Conservation (phyloP, 306 rosid species). For the Vicia villosa region DNA sequence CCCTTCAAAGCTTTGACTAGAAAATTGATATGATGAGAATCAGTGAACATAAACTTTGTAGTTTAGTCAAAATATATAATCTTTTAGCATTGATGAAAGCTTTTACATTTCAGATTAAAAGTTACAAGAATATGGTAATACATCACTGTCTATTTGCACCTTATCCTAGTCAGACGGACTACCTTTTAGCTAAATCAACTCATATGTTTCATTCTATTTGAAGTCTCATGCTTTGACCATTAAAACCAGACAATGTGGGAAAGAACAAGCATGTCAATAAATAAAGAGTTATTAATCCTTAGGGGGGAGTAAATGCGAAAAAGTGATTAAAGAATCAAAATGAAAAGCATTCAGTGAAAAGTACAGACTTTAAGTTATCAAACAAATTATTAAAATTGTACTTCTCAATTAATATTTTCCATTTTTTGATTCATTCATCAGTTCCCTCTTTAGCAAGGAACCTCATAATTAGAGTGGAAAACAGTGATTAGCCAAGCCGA, state of each 20-base stretch:
- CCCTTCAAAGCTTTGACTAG: conserved; percentile 13
- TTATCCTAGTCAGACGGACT: background rate
- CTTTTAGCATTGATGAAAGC: background rate
- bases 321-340: background rate
- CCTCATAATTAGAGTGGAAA: background rate
- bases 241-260: conserved; percentile 6
- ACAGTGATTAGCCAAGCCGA: background rate
- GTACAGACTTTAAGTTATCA: background rate
- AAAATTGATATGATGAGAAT: background rate
- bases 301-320: background rate
- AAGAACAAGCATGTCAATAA: background rate
- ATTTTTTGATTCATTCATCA: background rate
- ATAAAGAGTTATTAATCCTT: background rate
- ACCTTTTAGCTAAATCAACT: conserved; percentile 15
- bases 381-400: background rate
- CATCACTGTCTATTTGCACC: conserved; percentile 2
- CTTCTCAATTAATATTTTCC: background rate
- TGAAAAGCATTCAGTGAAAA: background rate
- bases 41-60: background rate
- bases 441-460: background rate
- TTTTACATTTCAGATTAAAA: background rate
- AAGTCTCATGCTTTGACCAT: conserved; percentile 1
- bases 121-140: background rate
- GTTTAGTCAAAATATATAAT: background rate
- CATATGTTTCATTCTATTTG: background rate